Percentiles rank a stretch among this genome's conserved stretches.
Evolutionary conservation across 1,139 yeast species (phyloP).

Genomic region (Pichia sp.): DNA sequence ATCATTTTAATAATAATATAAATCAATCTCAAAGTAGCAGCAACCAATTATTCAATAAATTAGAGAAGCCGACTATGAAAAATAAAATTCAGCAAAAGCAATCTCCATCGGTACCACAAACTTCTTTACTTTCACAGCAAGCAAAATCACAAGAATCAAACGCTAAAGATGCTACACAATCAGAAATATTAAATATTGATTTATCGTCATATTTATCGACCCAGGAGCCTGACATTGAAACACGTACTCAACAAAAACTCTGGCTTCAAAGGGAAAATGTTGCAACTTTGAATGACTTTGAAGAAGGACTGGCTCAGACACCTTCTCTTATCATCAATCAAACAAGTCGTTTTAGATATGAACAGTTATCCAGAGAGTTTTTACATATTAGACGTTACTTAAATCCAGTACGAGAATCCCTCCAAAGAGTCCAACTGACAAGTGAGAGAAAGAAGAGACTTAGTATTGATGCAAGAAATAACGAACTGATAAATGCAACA

Average conservation of each 20-base stretch:
- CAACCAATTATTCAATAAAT: background rate
- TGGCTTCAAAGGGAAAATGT: slow-evolving; percentile 73
- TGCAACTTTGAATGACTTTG: slow-evolving; percentile 22
- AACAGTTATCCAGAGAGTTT: slow-evolving; percentile 68
- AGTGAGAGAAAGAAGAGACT: slow-evolving; percentile 19
- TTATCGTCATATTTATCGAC: slow-evolving; percentile 20
- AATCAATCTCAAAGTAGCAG: background rate
- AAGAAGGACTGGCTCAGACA: slow-evolving; percentile 13
- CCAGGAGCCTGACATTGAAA: slow-evolving; percentile 37
- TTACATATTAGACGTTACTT: slow-evolving; percentile 60
- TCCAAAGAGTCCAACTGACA: slow-evolving; percentile 31
- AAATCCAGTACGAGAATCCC: slow-evolving; percentile 63
- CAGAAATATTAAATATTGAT: slow-evolving; percentile 10
- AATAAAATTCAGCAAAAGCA: background rate
- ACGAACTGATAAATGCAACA: background rate
- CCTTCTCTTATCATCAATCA: slow-evolving; percentile 8
- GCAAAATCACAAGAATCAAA: background rate
- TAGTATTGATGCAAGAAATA: slow-evolving; percentile 15
- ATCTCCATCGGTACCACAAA: background rate
- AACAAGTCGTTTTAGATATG: slow-evolving; percentile 56
- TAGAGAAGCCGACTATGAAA: background rate
- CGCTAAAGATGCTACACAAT: background rate
- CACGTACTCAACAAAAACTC: slow-evolving; percentile 74
- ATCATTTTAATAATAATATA: background rate
- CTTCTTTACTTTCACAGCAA: background rate